These are phyloP conservation scores for Meredithiella fracta DNA, from an alignment of 2,329 filamentous ascomycete species.

Conservation along the genomic window DNA sequence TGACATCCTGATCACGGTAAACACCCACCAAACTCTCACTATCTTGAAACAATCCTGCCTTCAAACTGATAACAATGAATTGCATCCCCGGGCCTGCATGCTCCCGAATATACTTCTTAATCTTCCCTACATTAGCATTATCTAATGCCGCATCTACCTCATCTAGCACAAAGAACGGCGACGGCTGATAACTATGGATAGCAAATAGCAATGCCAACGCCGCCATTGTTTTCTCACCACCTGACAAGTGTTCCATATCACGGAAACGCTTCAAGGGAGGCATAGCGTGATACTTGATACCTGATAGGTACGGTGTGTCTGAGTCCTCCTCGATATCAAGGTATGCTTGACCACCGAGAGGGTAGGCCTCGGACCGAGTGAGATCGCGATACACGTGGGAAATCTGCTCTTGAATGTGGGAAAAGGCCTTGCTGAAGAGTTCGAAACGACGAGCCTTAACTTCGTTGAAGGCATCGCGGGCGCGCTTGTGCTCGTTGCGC, in stretches of 20 bases:
- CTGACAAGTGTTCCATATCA: constrained; percentile 96
- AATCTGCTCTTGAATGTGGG: constrained; percentile 90
- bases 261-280: constrained; percentile 94
- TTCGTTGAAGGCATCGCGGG: constrained; percentile 68
- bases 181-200: constrained; percentile 89
- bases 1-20: constrained; percentile 85
- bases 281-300: constrained; percentile 98
- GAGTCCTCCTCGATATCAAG: constrained; percentile 85
- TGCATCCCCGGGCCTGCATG: constrained; percentile 96
- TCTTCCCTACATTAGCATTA: constrained; percentile 89
- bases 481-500: constrained; percentile 52
- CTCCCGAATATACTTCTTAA: constrained; percentile 89
- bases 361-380: constrained; percentile 77
- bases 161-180: constrained; percentile 93
- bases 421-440: constrained; percentile 88
- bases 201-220: constrained; percentile 92
- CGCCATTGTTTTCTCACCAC: constrained; percentile 97
- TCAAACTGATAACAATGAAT: constrained; percentile 94
- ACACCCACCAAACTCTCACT: constrained; percentile 92
- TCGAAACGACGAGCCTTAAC: constrained; percentile 72
- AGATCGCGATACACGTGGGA: constrained; percentile 87
- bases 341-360: constrained; percentile 76
- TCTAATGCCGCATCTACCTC: constrained; percentile 97
- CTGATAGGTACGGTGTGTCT: constrained; percentile 89
- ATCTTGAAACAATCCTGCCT: constrained; percentile 88